A percentile compares a stretch with the other conserved stretches of the same genome.
phyloP scores from a whole-genome alignment of 1,284 basidiomycete species.

The Ustilago bromivora region DNA sequence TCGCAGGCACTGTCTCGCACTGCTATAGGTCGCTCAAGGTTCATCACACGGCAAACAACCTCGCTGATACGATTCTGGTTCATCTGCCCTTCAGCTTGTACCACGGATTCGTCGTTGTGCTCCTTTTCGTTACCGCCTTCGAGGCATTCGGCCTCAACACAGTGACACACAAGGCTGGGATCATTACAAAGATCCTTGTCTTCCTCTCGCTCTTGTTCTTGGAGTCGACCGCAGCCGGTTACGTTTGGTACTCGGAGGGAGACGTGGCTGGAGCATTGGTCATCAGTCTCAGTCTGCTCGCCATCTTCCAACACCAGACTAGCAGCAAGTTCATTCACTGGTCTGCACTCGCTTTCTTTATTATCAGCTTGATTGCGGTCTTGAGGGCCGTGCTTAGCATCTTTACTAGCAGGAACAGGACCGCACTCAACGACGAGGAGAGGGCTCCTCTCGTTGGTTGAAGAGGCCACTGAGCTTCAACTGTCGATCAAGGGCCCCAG shows the following conservation, averaged over 20 bases:
- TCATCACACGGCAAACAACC: slow-evolving; percentile 77
- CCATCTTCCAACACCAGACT: slow-evolving; percentile 71
- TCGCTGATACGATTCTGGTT: slow-evolving; percentile 72
- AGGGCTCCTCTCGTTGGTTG: slow-evolving; percentile 77
- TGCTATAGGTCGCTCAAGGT: slow-evolving; percentile 94
- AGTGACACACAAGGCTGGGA: slow-evolving; percentile 76
- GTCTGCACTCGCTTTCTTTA: slow-evolving; percentile 85
- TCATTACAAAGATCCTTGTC: slow-evolving; percentile 93
- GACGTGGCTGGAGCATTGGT: slow-evolving; percentile 89
- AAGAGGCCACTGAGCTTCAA: neutral
- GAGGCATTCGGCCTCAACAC: slow-evolving; percentile 90
- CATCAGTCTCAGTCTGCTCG: slow-evolving; percentile 81
- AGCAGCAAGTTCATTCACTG: slow-evolving; percentile 81
- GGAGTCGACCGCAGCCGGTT: slow-evolving; percentile 88
- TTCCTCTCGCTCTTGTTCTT: slow-evolving; percentile 94
- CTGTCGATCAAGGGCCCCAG: no score
- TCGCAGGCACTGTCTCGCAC: slow-evolving; percentile 84
- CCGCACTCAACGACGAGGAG: slow-evolving; percentile 78
- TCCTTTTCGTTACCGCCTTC: slow-evolving; percentile 87
- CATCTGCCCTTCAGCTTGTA: slow-evolving; percentile 73
- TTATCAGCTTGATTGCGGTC: slow-evolving; percentile 86
- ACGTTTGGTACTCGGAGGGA: slow-evolving; percentile 85
- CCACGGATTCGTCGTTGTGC: slow-evolving; percentile 93
- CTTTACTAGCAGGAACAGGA: slow-evolving; percentile 73
- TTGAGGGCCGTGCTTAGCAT: slow-evolving; percentile 78